These are phyloP conservation scores for Flaveria brownii DNA, from an alignment of 129 eudicot species.

Conservation along the genomic window DNA sequence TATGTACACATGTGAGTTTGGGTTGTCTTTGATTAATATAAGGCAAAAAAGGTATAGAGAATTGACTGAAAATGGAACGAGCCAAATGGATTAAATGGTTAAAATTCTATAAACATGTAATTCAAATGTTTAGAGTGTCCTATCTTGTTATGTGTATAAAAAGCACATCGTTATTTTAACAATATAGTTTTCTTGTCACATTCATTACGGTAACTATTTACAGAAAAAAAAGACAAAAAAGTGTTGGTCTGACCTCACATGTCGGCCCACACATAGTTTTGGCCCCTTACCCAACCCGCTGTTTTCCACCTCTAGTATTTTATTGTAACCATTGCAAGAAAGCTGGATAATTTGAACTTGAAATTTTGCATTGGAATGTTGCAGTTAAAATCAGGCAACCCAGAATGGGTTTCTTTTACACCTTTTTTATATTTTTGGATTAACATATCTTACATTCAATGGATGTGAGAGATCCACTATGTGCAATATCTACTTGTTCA, in stretches of 20 bases:
- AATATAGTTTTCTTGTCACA: not conserved
- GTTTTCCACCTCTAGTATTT: not conserved
- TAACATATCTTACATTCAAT: conserved; percentile 41
- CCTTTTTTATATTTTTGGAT: not conserved
- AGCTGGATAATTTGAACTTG: not conserved
- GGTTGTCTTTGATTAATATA: too few species aligned
- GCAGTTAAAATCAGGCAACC: conserved; percentile 2
- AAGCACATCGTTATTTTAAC: not conserved
- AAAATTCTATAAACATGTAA: not conserved
- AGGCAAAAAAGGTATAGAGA: not conserved
- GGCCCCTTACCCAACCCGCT: not conserved
- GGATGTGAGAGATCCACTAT: conserved; percentile 45
- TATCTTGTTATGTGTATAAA: not conserved
- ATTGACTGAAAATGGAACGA: not conserved
- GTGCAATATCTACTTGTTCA: conserved; percentile 42
- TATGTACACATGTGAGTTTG: not conserved
- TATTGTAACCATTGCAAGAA: not conserved
- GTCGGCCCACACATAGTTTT: not conserved
- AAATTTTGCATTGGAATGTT: not conserved
- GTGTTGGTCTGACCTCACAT: not conserved
- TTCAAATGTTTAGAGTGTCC: not conserved
- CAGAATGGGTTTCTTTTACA: not conserved
- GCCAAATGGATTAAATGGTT: not conserved
- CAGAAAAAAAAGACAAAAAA: not conserved
- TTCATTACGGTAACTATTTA: not conserved